These are phyloP conservation scores for Protomyces pachydermus DNA, from an alignment of 1,139 yeast species.

Conservation along the genomic window DNA sequence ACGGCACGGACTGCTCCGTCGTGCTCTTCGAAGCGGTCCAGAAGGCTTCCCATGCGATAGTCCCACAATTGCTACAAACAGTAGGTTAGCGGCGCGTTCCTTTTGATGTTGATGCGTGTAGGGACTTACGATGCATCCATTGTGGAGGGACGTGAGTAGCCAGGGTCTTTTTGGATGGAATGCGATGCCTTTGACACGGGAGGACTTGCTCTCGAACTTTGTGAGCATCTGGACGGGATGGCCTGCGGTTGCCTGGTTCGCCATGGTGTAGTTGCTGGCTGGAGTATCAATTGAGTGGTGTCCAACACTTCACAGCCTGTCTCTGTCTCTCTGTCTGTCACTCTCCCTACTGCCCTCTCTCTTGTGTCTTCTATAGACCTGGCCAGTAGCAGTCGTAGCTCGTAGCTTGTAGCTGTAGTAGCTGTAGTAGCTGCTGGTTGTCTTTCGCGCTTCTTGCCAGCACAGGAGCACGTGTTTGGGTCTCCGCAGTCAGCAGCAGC, in stretches of 20 bases:
- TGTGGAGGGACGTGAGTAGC: conserved; percentile 86
- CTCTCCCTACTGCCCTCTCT: too few relatives aligned
- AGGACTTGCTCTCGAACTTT: conserved; percentile 93
- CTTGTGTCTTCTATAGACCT: too few relatives aligned
- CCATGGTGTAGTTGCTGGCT: not conserved
- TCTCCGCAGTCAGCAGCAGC: too few relatives aligned
- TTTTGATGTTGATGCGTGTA: not conserved
- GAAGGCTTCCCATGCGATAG: conserved; percentile 96
- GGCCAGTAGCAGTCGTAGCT: too few relatives aligned
- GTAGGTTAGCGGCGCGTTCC: conserved; percentile 24
- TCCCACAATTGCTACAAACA: conserved; percentile 80
- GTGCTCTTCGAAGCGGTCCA: conserved; percentile 95
- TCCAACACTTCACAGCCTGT: too few relatives aligned
- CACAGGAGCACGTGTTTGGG: too few relatives aligned
- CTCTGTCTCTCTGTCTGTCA: too few relatives aligned
- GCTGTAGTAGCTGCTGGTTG: too few relatives aligned
- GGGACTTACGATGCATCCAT: conserved; percentile 28
- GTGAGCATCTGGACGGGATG: conserved; percentile 14
- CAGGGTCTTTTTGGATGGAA: conserved; percentile 97
- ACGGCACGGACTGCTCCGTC: conserved; percentile 97
- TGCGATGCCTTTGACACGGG: conserved; percentile 97
- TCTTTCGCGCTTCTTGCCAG: too few relatives aligned
- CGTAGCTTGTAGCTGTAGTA: too few relatives aligned
- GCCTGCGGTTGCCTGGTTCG: not conserved
- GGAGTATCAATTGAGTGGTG: too few relatives aligned